Evolutionary conservation across 23 red algal species (phyloP).

Genomic region (Agarophyton chilense): DNA sequence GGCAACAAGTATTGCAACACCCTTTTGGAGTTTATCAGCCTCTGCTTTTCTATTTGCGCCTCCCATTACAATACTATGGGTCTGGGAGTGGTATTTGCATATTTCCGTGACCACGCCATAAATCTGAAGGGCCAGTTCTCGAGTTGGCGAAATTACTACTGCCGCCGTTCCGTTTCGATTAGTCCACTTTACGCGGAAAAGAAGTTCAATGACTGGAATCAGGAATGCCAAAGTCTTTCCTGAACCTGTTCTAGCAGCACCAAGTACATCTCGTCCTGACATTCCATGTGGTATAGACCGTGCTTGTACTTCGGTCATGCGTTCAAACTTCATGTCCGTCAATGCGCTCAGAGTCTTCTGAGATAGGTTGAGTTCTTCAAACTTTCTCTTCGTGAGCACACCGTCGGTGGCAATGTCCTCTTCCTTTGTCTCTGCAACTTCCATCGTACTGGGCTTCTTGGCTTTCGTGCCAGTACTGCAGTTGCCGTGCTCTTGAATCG

Average conservation of each 20-base stretch:
- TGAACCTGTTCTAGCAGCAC: constrained; percentile 91
- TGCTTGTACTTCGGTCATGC: constrained; percentile 97
- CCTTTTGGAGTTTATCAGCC: constrained; percentile 85
- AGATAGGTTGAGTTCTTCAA: constrained; percentile 83
- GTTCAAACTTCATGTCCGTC: constrained; percentile 86
- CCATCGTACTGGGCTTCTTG: constrained; percentile 33
- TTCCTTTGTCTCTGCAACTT: constrained; percentile 40
- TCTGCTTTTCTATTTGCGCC: constrained; percentile 94
- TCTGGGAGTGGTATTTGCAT: constrained; percentile 90
- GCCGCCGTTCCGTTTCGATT: constrained; percentile 91
- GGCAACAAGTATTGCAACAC: constrained; percentile 86
- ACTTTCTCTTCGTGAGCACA: constrained; percentile 80
- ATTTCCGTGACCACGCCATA: constrained; percentile 88
- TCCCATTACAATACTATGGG: constrained; percentile 90
- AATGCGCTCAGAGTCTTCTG: constrained; percentile 70
- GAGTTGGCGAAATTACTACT: constrained; percentile 92
- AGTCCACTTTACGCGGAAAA: constrained; percentile 91
- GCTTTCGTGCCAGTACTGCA: not conserved
- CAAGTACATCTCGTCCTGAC: constrained; percentile 93
- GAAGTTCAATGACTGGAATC: constrained; percentile 92
- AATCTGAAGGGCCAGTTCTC: constrained; percentile 97
- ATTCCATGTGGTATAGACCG: constrained; percentile 90
- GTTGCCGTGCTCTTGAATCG: not conserved
- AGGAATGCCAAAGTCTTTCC: constrained; percentile 99
- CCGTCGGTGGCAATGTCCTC: constrained; percentile 70